These are phyloP conservation scores for Mycena belliarum DNA, from an alignment of 768 basidiomycete genomes.

Conservation along the genomic window DNA sequence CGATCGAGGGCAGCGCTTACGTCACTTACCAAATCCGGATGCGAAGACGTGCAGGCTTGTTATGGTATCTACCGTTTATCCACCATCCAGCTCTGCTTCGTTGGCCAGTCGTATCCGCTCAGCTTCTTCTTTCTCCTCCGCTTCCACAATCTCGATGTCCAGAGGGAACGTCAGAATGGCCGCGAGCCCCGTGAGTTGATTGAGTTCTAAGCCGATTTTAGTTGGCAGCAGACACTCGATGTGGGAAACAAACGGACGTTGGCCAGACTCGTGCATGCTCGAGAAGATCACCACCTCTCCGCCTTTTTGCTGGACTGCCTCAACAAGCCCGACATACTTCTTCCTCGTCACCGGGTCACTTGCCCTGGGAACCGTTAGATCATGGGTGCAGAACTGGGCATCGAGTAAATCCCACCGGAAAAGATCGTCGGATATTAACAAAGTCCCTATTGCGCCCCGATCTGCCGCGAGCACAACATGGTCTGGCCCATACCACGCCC, in stretches of 20 bases:
- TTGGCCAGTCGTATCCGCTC: conserved; percentile 17
- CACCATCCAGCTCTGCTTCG: conserved; percentile 20
- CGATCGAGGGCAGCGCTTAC: no score
- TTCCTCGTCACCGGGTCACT: conserved; percentile 78
- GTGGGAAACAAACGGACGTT: conserved; percentile 67
- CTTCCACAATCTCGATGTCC: conserved; percentile 93
- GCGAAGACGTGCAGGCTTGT: neutral
- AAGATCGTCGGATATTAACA: conserved; percentile 92
- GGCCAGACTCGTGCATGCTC: conserved; percentile 99
- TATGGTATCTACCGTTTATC: conserved; percentile 6
- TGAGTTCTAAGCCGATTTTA: conserved; percentile 66
- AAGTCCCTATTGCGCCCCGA: conserved; percentile 89
- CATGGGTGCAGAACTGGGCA: neutral
- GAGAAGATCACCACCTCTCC: conserved; percentile 97
- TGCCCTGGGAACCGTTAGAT: conserved; percentile 50
- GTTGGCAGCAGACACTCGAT: neutral
- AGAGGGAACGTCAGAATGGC: conserved; percentile 95
- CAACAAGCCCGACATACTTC: conserved; percentile 84
- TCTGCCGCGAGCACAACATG: conserved; percentile 92
- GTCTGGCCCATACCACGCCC: conserved; percentile 98
- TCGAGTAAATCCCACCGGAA: conserved; percentile 74
- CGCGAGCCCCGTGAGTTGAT: conserved; percentile 91
- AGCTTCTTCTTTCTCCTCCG: conserved; percentile 26
- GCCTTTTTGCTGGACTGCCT: conserved; percentile 84
- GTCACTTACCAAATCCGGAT: neutral